These are phyloP conservation scores for Globisporangium nagaii DNA, from an alignment of 352 stramenopile species.

Conservation along the genomic window DNA sequence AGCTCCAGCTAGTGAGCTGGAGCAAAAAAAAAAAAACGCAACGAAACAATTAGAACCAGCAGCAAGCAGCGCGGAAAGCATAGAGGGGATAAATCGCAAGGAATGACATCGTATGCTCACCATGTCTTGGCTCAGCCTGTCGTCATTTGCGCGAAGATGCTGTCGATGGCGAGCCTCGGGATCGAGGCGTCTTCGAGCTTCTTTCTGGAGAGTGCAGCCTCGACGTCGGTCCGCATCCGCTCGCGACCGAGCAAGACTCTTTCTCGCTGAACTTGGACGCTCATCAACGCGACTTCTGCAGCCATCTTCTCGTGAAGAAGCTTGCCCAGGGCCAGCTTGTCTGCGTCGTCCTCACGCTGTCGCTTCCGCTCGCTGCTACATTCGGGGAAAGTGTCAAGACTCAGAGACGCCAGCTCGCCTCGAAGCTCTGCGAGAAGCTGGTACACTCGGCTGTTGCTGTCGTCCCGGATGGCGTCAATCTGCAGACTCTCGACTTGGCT, in stretches of 20 bases:
- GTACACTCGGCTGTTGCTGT: background rate
- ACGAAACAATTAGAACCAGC: conserved; percentile 1
- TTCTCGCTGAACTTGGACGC: conserved; percentile 25
- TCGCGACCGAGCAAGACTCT: conserved; percentile 18
- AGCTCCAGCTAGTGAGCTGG: conserved; percentile 52
- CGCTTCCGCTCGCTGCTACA: conserved; percentile 9
- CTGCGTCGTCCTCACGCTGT: conserved; percentile 2
- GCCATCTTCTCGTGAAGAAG: conserved; percentile 13
- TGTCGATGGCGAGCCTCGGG: conserved; percentile 16
- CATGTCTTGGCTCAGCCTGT: background rate
- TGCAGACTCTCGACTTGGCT: conserved; percentile 6
- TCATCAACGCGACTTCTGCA: conserved; percentile 12
- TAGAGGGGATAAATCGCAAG: conserved; percentile 10
- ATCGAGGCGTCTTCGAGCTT: conserved; percentile 23
- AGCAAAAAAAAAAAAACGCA: conserved; percentile 2
- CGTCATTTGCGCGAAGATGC: conserved; percentile 12
- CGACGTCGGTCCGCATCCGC: conserved; percentile 25
- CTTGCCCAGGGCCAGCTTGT: conserved; percentile 15
- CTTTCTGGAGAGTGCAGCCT: conserved; percentile 23
- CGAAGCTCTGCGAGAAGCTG: conserved; percentile 15
- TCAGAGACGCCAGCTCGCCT: conserved; percentile 20
- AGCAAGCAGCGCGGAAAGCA: conserved; percentile 7
- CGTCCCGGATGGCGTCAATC: background rate
- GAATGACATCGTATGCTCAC: conserved; percentile 4
- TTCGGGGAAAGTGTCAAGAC: conserved; percentile 9